Base-by-base conservation (phyloP, 805 yeast genomes). In the Schwanniomyces occidentalis region DNA sequence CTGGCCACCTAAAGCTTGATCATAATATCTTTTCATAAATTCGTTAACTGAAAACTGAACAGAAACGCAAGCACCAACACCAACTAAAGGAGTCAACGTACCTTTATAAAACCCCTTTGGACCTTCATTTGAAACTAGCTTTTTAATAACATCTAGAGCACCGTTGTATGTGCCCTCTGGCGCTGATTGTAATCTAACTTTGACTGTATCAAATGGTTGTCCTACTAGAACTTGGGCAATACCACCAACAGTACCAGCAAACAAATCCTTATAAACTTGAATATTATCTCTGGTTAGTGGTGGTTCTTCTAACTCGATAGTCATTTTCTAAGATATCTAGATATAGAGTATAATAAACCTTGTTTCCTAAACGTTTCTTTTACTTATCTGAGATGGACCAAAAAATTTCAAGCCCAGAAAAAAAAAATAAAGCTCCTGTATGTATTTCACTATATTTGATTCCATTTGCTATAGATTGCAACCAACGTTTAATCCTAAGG, bases 41-140 rank as follows among this genome's bases (percentile, higher is more conserved):
- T 93, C 98, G 54, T 90, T 90, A 23, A 88, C 95, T 29, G 96
- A 93, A 55, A 93, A 93, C 62, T 93, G 99, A 25, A 91, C 85
- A 6, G 96, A 86, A 8, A 93, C 97, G 71, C 97, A 90, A 0
- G 95, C 96, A 33, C 99, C 99, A n/a, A 91, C 73, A 5, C 74
- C 74, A 26, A 69, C 54, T 46, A 67, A 59, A 5, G 73, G 72
- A 9, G 73, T 69, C 51, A 69, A 63, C 14, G 74, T 66, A 13
- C 74, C 74, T 41, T 68, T 69, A 44, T 68, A 69, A 44, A 69
- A 67, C 0, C 70, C 74, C 24, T 48, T 52, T 12, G 63, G 50
- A 5, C 72, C 73, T 41, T 66, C 71, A 32, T 57, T 56, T 25
- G 71, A 69, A 24, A 91, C 27, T 36, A 93, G 69, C 48, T 79